Conservation (phyloP, 2,329 filamentous ascomycete genomes). For the Xylaria sp. region DNA sequence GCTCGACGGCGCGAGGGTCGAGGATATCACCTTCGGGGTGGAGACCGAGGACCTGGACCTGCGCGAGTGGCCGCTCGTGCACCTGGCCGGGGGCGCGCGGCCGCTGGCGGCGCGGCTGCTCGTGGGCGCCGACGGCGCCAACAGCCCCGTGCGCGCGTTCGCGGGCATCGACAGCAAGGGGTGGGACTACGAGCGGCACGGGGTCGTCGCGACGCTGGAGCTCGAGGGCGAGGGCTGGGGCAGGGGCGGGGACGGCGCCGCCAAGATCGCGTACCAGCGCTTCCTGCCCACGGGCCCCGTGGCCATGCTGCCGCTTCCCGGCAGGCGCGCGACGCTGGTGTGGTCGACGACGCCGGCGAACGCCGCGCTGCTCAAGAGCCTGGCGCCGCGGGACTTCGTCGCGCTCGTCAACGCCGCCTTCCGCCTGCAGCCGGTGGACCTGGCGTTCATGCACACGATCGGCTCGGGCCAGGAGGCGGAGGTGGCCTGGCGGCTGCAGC, state of each 20-base stretch:
- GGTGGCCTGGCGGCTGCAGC: conserved; percentile 77
- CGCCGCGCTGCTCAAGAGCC: conserved; percentile 76
- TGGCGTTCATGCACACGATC: conserved; percentile 78
- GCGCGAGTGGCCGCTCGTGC: conserved; percentile 83
- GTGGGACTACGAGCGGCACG: conserved; percentile 92
- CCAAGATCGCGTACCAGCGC: conserved; percentile 86
- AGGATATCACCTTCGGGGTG: conserved; percentile 75
- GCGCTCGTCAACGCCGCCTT: conserved; percentile 95
- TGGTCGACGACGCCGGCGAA: conserved; percentile 90
- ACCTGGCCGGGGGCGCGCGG: conserved; percentile 66
- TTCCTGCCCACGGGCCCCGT: conserved; percentile 93
- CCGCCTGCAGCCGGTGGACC: conserved; percentile 75
- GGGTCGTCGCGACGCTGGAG: conserved; percentile 85
- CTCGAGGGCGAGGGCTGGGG: conserved; percentile 65
- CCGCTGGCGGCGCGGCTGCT: conserved; percentile 83
- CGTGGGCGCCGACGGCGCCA: conserved; percentile 91
- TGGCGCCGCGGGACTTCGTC: conserved; percentile 73
- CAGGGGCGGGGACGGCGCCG: conserved; percentile 52
- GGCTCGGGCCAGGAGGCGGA: conserved; percentile 68
- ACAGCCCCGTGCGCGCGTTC: conserved; percentile 89
- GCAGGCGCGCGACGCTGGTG: conserved; percentile 80
- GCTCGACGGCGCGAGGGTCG: conserved; percentile 77
- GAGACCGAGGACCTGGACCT: conserved; percentile 73
- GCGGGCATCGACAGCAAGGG: conserved; percentile 83
- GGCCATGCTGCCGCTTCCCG: conserved; percentile 86